Base-by-base conservation (phyloP, 257 asterid species). In the Hygrophila difformis region DNA sequence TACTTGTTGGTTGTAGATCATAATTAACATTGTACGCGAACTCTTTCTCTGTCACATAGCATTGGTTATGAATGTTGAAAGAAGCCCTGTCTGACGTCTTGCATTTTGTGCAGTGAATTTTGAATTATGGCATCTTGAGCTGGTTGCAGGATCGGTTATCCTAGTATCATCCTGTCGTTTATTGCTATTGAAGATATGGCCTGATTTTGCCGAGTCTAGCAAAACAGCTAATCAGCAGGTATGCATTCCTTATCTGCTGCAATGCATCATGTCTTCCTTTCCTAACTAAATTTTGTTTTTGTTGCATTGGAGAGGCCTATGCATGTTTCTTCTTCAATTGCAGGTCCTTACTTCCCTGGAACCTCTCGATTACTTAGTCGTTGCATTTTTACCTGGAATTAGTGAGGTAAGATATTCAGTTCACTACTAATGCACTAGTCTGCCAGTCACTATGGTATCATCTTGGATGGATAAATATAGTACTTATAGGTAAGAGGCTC, bases 171-270 rank as follows among this genome's bases (percentile, higher is more conserved):
- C 87, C 1, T 74, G 77, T 55, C 94, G 97, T 45, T 77, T 63
- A 66, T 53, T 81, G 55, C 72, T 89, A 23, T 34, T 82, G 62
- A 81, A 77, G 65, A 67, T 58, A 17, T 84, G 93, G 94, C 82
- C 83, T 11, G 94, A 84, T 69, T 89, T 89, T 60, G 76, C 94
- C 0, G 77, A 79, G 67, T 89, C 96, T 19, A 76, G 94, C 51
- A 78, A 79, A 67, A 83, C 84, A 36, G 96, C 96, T 18, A 89
- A 84, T 57, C 59, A 57, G 63, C 97, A 81, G 96, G 97, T 76
- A n/a, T n/a, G 36, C 21, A 28, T 18, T 41, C 55, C 13, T 44
- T 40, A 18, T 37, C 26, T 31, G 26, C 18, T 14, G 6, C 43
- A 5, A 5, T 33, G 37, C 29, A 3, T 24, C 29, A 2, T 2